Evolutionary conservation across 768 basidiomycete genomes (phyloP).

Genomic region (Trametes cinnabarina): DNA sequence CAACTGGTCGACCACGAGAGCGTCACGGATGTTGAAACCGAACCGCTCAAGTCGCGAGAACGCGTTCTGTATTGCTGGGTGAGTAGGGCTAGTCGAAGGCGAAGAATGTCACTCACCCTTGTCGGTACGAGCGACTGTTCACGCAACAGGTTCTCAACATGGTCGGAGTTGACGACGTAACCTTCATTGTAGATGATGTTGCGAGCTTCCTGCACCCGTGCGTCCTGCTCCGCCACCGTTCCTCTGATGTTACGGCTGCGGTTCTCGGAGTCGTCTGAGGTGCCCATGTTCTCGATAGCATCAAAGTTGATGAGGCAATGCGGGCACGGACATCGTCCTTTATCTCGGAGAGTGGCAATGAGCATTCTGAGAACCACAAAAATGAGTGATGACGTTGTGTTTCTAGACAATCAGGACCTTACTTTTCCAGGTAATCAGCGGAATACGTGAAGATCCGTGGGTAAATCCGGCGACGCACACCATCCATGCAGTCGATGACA

Average conservation of each 20-base stretch:
- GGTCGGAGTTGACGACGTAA: not conserved
- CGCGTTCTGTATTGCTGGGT: not conserved
- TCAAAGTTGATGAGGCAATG: constrained; percentile 23
- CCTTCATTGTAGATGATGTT: constrained; percentile 16
- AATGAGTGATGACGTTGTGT: too few relatives aligned
- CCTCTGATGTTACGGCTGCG: not conserved
- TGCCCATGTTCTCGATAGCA: constrained; percentile 18
- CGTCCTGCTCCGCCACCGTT: not conserved
- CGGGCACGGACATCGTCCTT: constrained; percentile 32
- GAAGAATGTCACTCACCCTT: constrained; percentile 1
- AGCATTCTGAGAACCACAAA: not conserved
- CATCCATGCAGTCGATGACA: constrained; percentile 27
- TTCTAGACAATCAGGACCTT: too few relatives aligned
- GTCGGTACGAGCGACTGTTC: constrained; percentile 24
- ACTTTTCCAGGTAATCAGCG: constrained; percentile 37
- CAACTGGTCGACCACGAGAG: constrained; percentile 27
- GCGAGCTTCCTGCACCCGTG: constrained; percentile 2
- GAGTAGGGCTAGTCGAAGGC: not conserved
- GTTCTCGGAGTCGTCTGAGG: constrained; percentile 5
- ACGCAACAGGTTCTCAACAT: constrained; percentile 17
- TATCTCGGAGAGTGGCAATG: constrained; percentile 9
- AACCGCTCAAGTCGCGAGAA: not conserved
- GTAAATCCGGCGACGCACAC: constrained; percentile 24
- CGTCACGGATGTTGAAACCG: not conserved
- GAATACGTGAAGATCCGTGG: constrained; percentile 28